Conservation (phyloP, 305 asterid genomes). For the Solanum aculeatissimum region DNA sequence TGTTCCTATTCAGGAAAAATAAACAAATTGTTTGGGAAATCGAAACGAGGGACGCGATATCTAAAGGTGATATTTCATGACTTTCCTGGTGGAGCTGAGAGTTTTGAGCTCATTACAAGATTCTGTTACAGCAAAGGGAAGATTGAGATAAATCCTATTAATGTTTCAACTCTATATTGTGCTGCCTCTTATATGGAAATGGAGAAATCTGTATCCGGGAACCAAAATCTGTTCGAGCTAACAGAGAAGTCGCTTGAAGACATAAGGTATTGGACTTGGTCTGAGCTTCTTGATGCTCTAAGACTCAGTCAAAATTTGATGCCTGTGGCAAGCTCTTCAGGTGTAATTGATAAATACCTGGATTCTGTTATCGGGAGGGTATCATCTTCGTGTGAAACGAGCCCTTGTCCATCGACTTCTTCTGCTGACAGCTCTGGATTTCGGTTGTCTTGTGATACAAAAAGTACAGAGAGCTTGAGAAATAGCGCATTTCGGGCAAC, state of each 20-base stretch:
- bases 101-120: constrained; percentile 59
- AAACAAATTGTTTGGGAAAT: constrained; percentile 29
- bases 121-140: constrained; percentile 57
- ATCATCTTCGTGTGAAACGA: constrained; percentile 39
- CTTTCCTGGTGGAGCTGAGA: constrained; percentile 80
- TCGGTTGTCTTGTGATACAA: constrained; percentile 56
- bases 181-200: constrained; percentile 67
- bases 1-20: constrained; percentile 52
- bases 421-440: constrained; percentile 61
- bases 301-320: constrained; percentile 41
- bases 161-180: constrained; percentile 34
- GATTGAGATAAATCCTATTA: constrained; percentile 35
- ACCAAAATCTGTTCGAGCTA: constrained; percentile 32
- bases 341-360: constrained; percentile 34
- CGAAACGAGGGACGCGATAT: constrained; percentile 17
- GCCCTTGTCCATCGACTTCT: constrained; percentile 60
- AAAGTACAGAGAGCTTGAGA: constrained; percentile 67
- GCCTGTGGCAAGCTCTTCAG: constrained; percentile 19
- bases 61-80: constrained; percentile 64
- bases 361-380: constrained; percentile 40
- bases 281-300: constrained; percentile 51
- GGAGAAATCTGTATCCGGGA: constrained; percentile 21
- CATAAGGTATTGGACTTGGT: constrained; percentile 59
- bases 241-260: constrained; percentile 42
- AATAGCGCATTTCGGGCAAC: constrained; percentile 28